Percentiles rank a stretch among this genome's conserved stretches.
These are phyloP conservation scores for Aspergillus puulaauensis DNA, from an alignment of 2,329 filamentous ascomycete genomes.

Conservation along the genomic window DNA sequence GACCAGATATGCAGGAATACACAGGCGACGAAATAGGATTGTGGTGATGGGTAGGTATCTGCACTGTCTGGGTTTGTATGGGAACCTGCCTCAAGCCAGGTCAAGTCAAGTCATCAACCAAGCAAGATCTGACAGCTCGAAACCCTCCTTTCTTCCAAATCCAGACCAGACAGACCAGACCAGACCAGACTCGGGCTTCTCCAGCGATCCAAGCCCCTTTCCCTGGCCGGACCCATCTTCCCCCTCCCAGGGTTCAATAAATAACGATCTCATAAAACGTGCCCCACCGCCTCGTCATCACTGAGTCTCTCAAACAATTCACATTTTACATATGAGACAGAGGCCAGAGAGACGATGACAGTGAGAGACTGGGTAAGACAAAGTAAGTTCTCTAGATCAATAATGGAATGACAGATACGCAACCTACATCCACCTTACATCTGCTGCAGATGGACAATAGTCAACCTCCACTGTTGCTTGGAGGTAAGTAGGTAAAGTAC, in stretches of 20 bases:
- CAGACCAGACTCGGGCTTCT: neutral
- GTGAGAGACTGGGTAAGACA: too few relatives aligned
- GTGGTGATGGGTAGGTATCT: too few relatives aligned
- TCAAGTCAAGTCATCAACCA: neutral
- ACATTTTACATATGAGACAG: too few relatives aligned
- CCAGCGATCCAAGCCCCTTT: neutral
- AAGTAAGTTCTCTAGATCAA: neutral
- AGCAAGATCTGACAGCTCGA: neutral
- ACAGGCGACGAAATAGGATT: neutral
- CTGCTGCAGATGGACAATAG: too few relatives aligned
- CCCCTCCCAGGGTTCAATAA: constrained; percentile 15
- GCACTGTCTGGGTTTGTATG: too few relatives aligned
- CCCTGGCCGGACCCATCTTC: neutral
- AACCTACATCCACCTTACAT: neutral
- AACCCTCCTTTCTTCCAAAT: neutral
- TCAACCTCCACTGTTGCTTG: too few relatives aligned
- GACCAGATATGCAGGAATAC: neutral
- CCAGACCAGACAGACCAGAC: neutral
- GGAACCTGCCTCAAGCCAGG: neutral
- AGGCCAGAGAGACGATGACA: too few relatives aligned
- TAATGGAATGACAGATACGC: neutral
- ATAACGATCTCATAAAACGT: constrained; percentile 10
- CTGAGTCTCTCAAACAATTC: neutral
- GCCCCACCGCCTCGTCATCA: constrained; percentile 19
- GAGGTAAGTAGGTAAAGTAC: too few relatives aligned